Conservation (phyloP, 2,329 filamentous ascomycete genomes). For the Aspergillus cejpii region DNA sequence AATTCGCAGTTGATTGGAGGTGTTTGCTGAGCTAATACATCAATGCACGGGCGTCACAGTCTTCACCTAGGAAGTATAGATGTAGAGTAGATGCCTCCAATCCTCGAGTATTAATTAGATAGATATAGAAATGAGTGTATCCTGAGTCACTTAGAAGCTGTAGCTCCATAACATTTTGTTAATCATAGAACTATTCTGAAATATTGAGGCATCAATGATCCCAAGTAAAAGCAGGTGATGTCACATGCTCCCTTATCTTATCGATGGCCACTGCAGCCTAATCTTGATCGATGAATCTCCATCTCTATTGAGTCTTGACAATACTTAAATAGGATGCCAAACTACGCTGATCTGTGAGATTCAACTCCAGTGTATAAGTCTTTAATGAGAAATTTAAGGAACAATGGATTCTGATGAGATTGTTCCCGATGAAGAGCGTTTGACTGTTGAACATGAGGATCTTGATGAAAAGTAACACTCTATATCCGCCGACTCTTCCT, state of each 20-base stretch:
- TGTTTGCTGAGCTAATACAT: too few species aligned
- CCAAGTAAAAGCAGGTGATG: slow-evolving; percentile 3
- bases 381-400: neutral
- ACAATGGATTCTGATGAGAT: slow-evolving; percentile 29
- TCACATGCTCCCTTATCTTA: slow-evolving; percentile 26
- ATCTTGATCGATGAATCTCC: slow-evolving; percentile 5
- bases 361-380: too few species aligned
- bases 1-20: too few species aligned
- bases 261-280: slow-evolving; percentile 23
- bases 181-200: neutral
- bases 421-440: slow-evolving; percentile 12
- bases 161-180: neutral
- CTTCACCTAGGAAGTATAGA: too few species aligned
- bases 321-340: neutral
- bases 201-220: too few species aligned
- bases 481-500: neutral
- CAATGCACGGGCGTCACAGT: too few species aligned
- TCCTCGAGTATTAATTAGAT: too few species aligned
- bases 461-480: slow-evolving; percentile 27
- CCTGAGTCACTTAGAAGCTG: too few species aligned
- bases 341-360: neutral
- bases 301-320: too few species aligned
- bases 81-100: neutral
- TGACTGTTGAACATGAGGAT: slow-evolving; percentile 20
- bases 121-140: too few species aligned